Evolutionary conservation across 495 filamentous ascomycete genomes (phyloP), one percentile per base, ranked within the genome.

Genomic region (Rostrohypoxylon terebratum): DNA sequence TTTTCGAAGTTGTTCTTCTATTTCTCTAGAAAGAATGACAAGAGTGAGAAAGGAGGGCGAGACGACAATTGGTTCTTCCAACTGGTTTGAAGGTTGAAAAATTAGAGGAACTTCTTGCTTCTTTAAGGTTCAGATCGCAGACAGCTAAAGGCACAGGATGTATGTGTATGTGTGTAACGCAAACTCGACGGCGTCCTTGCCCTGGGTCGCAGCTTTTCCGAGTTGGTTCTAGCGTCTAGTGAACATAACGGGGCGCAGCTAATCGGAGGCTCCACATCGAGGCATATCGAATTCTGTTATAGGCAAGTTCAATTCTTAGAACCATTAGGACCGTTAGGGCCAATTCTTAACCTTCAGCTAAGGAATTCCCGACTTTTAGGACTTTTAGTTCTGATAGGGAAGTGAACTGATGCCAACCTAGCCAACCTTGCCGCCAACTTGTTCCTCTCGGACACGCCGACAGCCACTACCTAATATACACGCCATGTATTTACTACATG

Each of bases 81-180:
- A 66, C 53, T 18, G 53, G 5, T 25, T 57, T 10, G 38, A 57
- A 57, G 53, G 5, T 25, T 57, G 10, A 57, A 57, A 57, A 57
- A 57, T 18, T 20, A 57, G 31, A 38, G 53, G 33, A 34, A 36
- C 31, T 57, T 57, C 25, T 57, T 25, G 68, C 64, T 62, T 20
- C 58, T 68, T 77, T 77, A 74, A 72, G 65, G 74, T 67, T 72
- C 28, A 28, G 47, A 57, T 50, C 20, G 44, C 69, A 64, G 69
- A 34, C 14, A 53, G 23, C 51, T 44, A 48, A 58, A 31, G 33
- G 53, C 23, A 59, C 23, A 28, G 61, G 28, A 28, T 28, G 51
- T 67, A 51, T 64, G 21, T 28, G 51, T 67, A 51, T 64, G 21
- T 59, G 61, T 63, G 61, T 62, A 58, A 69, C 66, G 38, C 59